Percentiles rank a stretch among this genome's conserved stretches.
Evolutionary conservation across 257 asterid species (phyloP).

Genomic region (Henckelia pumila): DNA sequence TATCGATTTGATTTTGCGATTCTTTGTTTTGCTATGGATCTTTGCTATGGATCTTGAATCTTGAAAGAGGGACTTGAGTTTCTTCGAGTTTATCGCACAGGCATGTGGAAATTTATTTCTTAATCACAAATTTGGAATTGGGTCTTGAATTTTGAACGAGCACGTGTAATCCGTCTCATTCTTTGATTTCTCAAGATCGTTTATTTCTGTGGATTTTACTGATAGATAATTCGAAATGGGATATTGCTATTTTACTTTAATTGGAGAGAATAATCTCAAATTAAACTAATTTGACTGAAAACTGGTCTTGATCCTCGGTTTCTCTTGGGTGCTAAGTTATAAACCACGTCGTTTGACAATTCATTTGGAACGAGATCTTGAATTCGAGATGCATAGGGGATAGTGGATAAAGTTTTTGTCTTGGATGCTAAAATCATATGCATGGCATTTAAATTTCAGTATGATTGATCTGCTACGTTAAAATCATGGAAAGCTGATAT

Average conservation of each 20-base stretch:
- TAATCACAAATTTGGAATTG: neutral
- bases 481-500: neutral
- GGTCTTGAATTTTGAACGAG: neutral
- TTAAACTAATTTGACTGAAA: no score
- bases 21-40: neutral
- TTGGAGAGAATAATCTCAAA: no score
- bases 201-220: neutral
- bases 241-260: no score
- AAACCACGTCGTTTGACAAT: no score
- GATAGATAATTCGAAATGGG: no score
- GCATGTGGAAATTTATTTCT: neutral
- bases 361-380: no score
- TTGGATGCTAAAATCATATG: neutral
- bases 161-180: neutral
- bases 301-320: no score
- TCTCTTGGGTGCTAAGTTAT: no score
- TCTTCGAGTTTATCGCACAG: neutral
- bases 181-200: neutral
- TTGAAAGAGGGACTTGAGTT: neutral
- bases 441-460: neutral
- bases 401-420: no score
- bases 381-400: no score
- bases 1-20: slow-evolving; percentile 1
- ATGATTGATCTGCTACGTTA: neutral
- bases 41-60: neutral